Percentiles rank a stretch among this genome's conserved stretches.
Evolutionary conservation across 2,329 filamentous ascomycete species (phyloP).

Genomic region (Calonectria pteridis): DNA sequence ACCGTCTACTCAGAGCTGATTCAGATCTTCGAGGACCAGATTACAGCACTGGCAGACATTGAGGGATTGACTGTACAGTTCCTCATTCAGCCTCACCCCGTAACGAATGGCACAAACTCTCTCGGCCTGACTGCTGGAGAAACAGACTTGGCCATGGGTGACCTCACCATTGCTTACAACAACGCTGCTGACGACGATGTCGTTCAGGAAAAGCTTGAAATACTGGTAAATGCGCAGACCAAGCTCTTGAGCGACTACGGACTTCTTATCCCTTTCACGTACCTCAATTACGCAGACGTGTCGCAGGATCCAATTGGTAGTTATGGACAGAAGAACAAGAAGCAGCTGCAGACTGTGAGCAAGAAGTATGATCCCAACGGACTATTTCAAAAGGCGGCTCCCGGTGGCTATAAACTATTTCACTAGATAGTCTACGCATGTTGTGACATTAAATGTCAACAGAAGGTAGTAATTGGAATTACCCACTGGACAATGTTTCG

Average conservation of each 20-base stretch:
- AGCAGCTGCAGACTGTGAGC: not conserved
- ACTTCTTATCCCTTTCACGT: not conserved
- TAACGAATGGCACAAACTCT: not conserved
- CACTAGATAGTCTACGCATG: not conserved
- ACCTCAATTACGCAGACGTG: not conserved
- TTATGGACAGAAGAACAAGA: not conserved
- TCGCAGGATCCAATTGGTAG: not conserved
- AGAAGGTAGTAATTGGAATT: not conserved
- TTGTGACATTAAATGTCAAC: not conserved
- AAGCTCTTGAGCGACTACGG: not conserved
- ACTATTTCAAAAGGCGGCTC: not conserved
- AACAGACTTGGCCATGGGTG: not conserved
- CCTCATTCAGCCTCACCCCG: not conserved
- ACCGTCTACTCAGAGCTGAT: not conserved
- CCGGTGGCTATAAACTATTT: not conserved
- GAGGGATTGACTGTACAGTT: not conserved
- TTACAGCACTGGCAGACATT: not conserved
- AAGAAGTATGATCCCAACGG: not conserved
- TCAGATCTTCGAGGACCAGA: not conserved
- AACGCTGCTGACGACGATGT: not conserved
- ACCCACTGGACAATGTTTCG: not conserved
- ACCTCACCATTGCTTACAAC: not conserved
- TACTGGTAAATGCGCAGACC: not conserved
- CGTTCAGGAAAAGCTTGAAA: not conserved
- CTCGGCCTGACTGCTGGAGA: not conserved